These are phyloP conservation scores for Candida sanyaensis DNA, from an alignment of 1,139 yeast genomes.

Conservation along the genomic window DNA sequence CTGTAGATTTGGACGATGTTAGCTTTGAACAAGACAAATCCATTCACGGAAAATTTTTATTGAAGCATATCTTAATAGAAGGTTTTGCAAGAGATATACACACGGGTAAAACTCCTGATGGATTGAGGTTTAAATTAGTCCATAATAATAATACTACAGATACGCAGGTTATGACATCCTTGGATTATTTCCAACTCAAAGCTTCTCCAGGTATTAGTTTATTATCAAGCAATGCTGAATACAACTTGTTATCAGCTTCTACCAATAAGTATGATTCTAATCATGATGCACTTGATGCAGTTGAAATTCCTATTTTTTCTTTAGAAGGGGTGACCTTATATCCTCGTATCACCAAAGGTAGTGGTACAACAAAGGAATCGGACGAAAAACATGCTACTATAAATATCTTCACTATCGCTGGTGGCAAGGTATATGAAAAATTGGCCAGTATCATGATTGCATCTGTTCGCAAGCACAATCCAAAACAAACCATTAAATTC, in stretches of 20 bases:
- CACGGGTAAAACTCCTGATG: slow-evolving; percentile 46
- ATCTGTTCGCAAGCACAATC: slow-evolving; percentile 67
- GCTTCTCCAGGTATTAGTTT: slow-evolving; percentile 70
- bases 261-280: slow-evolving; percentile 29
- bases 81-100: slow-evolving; percentile 61
- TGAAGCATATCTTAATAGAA: slow-evolving; percentile 61
- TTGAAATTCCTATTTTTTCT: slow-evolving; percentile 32
- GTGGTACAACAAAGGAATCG: neutral
- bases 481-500: slow-evolving; percentile 67
- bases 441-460: slow-evolving; percentile 75
- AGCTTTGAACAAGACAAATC: slow-evolving; percentile 29
- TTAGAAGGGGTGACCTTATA: slow-evolving; percentile 48
- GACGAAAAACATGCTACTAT: slow-evolving; percentile 52
- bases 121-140: slow-evolving; percentile 44
- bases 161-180: slow-evolving; percentile 68
- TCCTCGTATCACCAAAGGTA: slow-evolving; percentile 39
- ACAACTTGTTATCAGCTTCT: slow-evolving; percentile 41
- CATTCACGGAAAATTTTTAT: slow-evolving; percentile 22
- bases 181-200: slow-evolving; percentile 76
- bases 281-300: slow-evolving; percentile 17
- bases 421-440: slow-evolving; percentile 78
- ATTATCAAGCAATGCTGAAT: slow-evolving; percentile 39
- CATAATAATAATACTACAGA: slow-evolving; percentile 29
- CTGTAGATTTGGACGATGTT: slow-evolving; percentile 65
- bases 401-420: slow-evolving; percentile 81